phyloP scores from a whole-genome alignment of 768 basidiomycete species.

The Xerocomus brunneocitrinus region DNA sequence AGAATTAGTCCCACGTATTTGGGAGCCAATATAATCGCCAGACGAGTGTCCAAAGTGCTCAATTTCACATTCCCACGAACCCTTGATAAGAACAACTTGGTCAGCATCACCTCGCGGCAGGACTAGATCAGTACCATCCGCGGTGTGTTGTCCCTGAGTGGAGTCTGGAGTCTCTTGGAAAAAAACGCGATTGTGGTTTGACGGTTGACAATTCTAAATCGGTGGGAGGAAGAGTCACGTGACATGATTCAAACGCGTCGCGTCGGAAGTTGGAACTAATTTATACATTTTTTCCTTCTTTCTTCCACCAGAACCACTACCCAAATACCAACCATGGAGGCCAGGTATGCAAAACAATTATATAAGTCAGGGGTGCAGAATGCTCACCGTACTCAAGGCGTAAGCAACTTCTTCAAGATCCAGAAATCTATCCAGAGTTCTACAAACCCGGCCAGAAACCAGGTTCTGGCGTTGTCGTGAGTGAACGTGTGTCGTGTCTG shows the following conservation, averaged over 20 bases:
- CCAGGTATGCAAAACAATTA: slow-evolving; percentile 13
- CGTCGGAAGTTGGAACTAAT: slow-evolving; percentile 7
- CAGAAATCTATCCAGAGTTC: slow-evolving; percentile 29
- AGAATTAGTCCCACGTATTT: too few species aligned
- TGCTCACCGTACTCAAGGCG: slow-evolving; percentile 15
- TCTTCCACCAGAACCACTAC: slow-evolving; percentile 4
- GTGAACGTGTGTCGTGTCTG: background rate
- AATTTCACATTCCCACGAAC: too few species aligned
- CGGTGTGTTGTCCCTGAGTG: too few species aligned
- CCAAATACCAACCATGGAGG: slow-evolving; percentile 19
- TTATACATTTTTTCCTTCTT: background rate
- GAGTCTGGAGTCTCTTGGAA: too few species aligned
- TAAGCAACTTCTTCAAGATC: slow-evolving; percentile 23
- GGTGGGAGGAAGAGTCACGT: slow-evolving; percentile 1
- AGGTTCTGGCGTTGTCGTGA: slow-evolving; percentile 19
- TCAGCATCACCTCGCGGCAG: too few species aligned
- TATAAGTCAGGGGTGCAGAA: rapidly evolving
- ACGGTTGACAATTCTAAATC: too few species aligned
- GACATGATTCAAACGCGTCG: slow-evolving; percentile 23
- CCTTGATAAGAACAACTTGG: too few species aligned
- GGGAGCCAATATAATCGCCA: too few species aligned
- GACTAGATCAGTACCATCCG: too few species aligned
- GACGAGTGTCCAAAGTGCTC: too few species aligned
- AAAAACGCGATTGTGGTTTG: too few species aligned
- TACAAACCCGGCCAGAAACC: slow-evolving; percentile 18